Evolutionary conservation across 208 protist genomes (phyloP), one percentile per base, ranked within the genome.

Genomic region (Trypanosoma conorhini): DNA sequence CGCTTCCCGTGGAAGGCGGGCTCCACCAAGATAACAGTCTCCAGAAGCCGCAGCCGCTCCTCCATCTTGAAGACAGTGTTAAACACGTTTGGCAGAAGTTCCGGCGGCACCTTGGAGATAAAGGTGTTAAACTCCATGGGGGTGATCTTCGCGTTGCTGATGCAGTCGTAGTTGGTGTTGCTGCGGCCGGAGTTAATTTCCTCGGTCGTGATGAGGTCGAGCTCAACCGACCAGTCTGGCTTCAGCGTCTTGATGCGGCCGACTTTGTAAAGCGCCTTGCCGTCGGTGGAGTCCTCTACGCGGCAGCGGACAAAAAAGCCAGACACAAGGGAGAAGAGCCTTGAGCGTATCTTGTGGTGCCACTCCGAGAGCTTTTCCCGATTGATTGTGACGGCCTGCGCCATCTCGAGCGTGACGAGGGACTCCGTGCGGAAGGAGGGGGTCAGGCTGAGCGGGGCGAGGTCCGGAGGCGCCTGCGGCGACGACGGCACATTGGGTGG

Each of bases 121-220:
- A 86, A 96, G 57, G 78, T 72, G 55, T 81, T 91, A 72, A 94
- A 95, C 77, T 97, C 89, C 13, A 69, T 24, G 30, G 83, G 30
- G 4, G 88, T 86, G 38, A 95, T 74, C 71, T 91, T 92, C 5
- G 90, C 87, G 58, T 97, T 97, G 72, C 88, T 95, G 72, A 97
- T 89, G 79, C 92, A 97, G 76, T 97, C 92, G 77, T 96, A 96
- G 74, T 96, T 96, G 48, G 91, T 96, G 74, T 92, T 91, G 82
- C 89, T 93, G 44, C 86, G 81, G 9, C 82, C 86, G 0, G 80
- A 79, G n/a, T 84, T 76, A 26, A 90, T 91, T 58, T 95, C 87
- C 44, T 95, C 89, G 2, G 78, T 80, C 13, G 90, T 96, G 35
- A 95, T 67, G 13, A 97, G 83, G 69, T 97, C 92, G 9, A 97